Evolutionary conservation across 495 filamentous ascomycete species (phyloP), one percentile per base, ranked within the genome.

Genomic region (Evernia prunastri): DNA sequence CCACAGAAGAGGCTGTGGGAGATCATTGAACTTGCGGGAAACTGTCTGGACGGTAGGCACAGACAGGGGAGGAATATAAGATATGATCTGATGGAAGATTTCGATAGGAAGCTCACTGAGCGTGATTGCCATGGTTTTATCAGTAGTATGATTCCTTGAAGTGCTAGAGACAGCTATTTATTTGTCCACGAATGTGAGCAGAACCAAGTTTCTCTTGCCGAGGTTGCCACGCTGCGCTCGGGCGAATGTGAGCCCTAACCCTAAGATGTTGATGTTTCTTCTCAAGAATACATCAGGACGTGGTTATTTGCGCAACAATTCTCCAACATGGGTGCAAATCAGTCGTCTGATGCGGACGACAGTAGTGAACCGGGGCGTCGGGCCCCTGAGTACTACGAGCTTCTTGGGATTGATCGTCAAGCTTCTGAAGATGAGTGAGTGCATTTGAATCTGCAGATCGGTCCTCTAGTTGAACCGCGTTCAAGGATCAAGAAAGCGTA

Each of bases 401-500:
- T 97, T 31, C 82, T 99, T 9, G 86, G 81, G 0, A 75, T 97
- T 5, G 81, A 88, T 61, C 81, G 83, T 54, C 77, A 82, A 67
- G 91, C 90, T 40, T 82, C 85, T 3, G 87, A 90, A 27, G 91
- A 97, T 31, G 92, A 97, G 91, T 96, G 75, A 76, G 87, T 71
- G 54, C 25, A 33, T 4, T 59, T 18, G 23, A 63, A 37, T 17
- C 25, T 58, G 36, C 29, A 53, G 5, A n/a, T 53, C 10, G 42
- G 29, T 54, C 17, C n/a, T 35, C 27, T 5, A 54, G 40, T 59
- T 64, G 56, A 51, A 39, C 61, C 68, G 43, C 35, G 17, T 2
- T 7, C 39, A 54, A 96, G 92, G 58, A 92, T 99, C 68, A 95
- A 96, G 70, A 95, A 91, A 65, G 92, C 92, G 15, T 99, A 97